A percentile compares a stretch with the other conserved stretches of the same genome.
phyloP scores from a whole-genome alignment of 371 early-diverging fungal genomes.

The Mucor mucedo region DNA sequence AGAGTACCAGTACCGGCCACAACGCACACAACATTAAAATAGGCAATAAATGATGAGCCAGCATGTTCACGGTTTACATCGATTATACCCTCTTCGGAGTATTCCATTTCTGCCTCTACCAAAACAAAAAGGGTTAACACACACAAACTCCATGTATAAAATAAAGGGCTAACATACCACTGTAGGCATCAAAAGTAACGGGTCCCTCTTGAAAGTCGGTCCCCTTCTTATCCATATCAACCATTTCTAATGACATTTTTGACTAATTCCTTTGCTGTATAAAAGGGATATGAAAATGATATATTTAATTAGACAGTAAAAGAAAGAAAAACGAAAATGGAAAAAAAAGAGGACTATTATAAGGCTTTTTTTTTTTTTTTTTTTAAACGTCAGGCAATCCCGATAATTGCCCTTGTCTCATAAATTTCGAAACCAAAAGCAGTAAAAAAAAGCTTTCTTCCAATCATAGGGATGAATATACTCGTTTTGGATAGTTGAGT shows the following conservation, averaged over 20 bases:
- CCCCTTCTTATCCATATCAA: conserved; percentile 21
- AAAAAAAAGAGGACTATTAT: neutral
- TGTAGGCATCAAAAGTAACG: conserved; percentile 30
- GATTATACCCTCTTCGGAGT: conserved; percentile 23
- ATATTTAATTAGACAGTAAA: no score
- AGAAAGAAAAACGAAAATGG: neutral
- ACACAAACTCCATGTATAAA: no score
- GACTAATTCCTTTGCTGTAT: neutral
- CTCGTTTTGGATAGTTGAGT: neutral
- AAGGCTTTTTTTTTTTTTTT: neutral
- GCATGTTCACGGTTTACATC: conserved; percentile 32
- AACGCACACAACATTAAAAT: conserved; percentile 76
- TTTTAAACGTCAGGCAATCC: neutral
- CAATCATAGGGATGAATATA: neutral
- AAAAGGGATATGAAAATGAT: neutral
- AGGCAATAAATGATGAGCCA: conserved; percentile 52
- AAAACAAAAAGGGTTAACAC: no score
- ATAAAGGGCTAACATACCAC: conserved; percentile 19
- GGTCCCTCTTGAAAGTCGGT: conserved; percentile 26
- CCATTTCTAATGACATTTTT: conserved; percentile 24
- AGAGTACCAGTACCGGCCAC: conserved; percentile 84
- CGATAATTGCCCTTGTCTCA: no score
- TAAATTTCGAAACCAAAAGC: neutral
- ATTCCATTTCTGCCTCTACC: conserved; percentile 25
- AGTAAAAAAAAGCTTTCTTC: neutral